A percentile compares a stretch with the other conserved stretches of the same genome.
These are phyloP conservation scores for Eucalyptus polybractea DNA, from an alignment of 345 rosid species.

Conservation along the genomic window DNA sequence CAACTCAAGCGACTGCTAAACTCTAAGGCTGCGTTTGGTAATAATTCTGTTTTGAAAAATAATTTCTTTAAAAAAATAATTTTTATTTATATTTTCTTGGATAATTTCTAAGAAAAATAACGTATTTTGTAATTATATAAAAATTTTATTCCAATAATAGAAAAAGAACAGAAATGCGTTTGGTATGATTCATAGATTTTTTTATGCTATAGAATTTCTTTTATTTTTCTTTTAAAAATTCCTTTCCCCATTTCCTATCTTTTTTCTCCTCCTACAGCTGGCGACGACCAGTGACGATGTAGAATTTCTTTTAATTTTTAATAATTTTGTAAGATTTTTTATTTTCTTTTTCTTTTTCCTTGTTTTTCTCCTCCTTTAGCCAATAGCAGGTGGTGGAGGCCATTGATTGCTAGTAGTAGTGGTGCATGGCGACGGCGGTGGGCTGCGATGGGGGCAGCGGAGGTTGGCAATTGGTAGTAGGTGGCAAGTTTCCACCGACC, in stretches of 20 bases:
- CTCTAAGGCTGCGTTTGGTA: fast-evolving
- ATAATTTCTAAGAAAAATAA: too few species aligned
- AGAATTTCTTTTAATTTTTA: too few species aligned
- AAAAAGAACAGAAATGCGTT: fast-evolving
- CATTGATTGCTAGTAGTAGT: fast-evolving
- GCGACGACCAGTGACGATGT: fast-evolving
- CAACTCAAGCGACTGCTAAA: fast-evolving
- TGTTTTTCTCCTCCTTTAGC: too few species aligned
- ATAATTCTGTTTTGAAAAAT: too few species aligned
- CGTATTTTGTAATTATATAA: fast-evolving
- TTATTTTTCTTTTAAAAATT: fast-evolving
- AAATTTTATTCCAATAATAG: fast-evolving
- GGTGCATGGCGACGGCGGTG: fast-evolving
- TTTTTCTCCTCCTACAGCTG: fast-evolving
- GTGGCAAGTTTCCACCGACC: too few species aligned
- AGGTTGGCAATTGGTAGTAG: fast-evolving
- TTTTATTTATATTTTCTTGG: fast-evolving
- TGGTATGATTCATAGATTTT: too few species aligned
- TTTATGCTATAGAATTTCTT: too few species aligned
- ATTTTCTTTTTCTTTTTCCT: fast-evolving
- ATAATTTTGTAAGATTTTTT: too few species aligned
- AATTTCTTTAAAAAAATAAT: fast-evolving
- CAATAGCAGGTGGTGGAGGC: fast-evolving
- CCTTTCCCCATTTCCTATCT: too few species aligned
- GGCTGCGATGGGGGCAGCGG: fast-evolving